Evolutionary conservation across 78 protist genomes (phyloP).

Genomic region (Cavenderia fasciculata): DNA sequence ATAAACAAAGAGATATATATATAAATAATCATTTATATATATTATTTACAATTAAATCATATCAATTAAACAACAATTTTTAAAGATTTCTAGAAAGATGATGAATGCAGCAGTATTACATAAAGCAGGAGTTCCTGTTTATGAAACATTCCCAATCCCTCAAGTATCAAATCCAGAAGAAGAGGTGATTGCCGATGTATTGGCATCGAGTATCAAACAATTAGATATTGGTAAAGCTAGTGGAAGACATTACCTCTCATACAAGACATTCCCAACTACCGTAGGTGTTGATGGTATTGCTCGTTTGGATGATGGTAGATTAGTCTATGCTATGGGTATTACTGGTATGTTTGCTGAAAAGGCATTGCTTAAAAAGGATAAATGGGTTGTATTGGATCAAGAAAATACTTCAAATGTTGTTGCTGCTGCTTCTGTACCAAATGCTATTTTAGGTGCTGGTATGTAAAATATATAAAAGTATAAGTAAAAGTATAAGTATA

Average conservation of each 20-base stretch:
- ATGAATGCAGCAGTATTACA: conserved; percentile 36
- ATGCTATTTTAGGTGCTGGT: conserved; percentile 40
- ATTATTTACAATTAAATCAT: background rate
- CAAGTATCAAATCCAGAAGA: conserved; percentile 12
- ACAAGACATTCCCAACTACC: conserved; percentile 25
- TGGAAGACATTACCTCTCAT: conserved; percentile 39
- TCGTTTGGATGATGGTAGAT: conserved; percentile 18
- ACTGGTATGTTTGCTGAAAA: conserved; percentile 66
- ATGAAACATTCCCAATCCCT: background rate
- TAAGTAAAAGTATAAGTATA: too few species aligned
- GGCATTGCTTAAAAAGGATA: conserved; percentile 12
- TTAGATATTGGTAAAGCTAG: conserved; percentile 35
- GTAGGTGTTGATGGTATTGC: conserved; percentile 64
- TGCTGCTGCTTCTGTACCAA: conserved; percentile 58
- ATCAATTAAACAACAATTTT: too few species aligned
- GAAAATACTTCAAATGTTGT: background rate
- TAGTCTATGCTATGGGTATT: conserved; percentile 21
- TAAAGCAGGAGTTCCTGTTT: background rate
- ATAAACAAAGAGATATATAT: background rate
- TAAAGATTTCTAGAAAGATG: background rate
- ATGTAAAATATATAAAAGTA: too few species aligned
- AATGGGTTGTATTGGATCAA: conserved; percentile 4
- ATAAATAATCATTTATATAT: background rate
- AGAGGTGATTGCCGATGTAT: background rate
- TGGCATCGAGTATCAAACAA: conserved; percentile 40